phyloP scores from a whole-genome alignment of 768 basidiomycete genomes.

The Auriscalpium orientale region DNA sequence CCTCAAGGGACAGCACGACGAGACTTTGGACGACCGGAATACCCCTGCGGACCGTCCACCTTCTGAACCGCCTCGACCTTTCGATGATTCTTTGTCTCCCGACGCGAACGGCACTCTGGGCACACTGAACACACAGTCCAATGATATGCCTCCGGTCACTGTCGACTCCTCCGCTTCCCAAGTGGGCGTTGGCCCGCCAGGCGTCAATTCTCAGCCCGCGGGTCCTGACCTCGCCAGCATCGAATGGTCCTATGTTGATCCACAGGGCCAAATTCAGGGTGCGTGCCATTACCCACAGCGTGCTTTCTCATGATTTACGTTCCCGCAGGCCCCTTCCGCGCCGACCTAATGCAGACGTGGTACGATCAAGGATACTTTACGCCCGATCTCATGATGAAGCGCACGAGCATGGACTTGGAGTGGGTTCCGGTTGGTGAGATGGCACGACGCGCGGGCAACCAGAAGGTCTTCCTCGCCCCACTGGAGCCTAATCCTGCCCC shows the following conservation, averaged over 20 bases:
- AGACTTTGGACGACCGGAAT: too few relatives aligned
- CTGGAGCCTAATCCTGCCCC: constrained; percentile 35
- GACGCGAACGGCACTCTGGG: background rate
- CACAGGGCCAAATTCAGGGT: constrained; percentile 91
- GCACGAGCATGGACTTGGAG: constrained; percentile 58
- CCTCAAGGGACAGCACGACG: too few relatives aligned
- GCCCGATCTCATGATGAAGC: constrained; percentile 75
- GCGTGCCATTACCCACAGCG: constrained; percentile 6
- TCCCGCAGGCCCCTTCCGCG: constrained; percentile 74
- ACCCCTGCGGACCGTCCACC: background rate
- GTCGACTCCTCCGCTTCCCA: too few relatives aligned
- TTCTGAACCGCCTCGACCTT: background rate
- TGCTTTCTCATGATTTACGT: constrained; percentile 3
- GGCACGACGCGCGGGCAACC: constrained; percentile 41
- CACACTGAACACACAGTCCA: background rate
- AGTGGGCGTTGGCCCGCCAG: too few relatives aligned
- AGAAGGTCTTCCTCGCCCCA: constrained; percentile 59
- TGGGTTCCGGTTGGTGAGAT: constrained; percentile 64
- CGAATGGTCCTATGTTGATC: constrained; percentile 92
- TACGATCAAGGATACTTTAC: constrained; percentile 85
- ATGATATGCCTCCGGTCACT: too few relatives aligned
- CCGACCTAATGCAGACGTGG: constrained; percentile 92
- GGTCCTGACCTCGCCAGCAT: constrained; percentile 49
- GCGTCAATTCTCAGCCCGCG: constrained; percentile 30
- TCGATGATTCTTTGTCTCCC: background rate